phyloP scores from a whole-genome alignment of 495 filamentous ascomycete species.

The Neurospora tetrasperma region DNA sequence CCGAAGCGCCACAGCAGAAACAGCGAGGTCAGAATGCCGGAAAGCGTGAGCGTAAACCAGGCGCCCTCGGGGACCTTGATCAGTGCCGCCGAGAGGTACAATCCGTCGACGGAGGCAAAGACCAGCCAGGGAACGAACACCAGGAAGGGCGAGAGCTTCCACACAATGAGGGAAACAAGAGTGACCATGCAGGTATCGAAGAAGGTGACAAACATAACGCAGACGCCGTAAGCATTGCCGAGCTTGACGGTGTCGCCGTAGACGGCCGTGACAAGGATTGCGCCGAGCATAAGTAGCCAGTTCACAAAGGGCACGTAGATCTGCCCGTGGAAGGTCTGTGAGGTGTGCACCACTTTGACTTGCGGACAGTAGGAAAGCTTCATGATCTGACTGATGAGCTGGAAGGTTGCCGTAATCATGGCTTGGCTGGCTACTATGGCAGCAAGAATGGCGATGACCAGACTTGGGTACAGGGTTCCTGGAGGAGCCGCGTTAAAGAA shows the following conservation, averaged over 20 bases:
- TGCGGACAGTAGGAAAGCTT: slow-evolving; percentile 66
- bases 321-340: slow-evolving; percentile 55
- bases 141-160: slow-evolving; percentile 46
- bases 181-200: slow-evolving; percentile 63
- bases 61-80: slow-evolving; percentile 62
- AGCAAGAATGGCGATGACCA: slow-evolving; percentile 57
- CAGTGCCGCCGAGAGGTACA: slow-evolving; percentile 56
- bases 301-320: slow-evolving; percentile 63
- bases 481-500: slow-evolving; percentile 60
- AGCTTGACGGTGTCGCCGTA: slow-evolving; percentile 55
- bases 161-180: slow-evolving; percentile 56
- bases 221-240: slow-evolving; percentile 45
- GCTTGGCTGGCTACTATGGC: slow-evolving; percentile 70
- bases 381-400: slow-evolving; percentile 61
- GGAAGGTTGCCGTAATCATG: slow-evolving; percentile 65
- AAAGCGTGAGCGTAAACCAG: slow-evolving; percentile 64
- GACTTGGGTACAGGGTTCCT: slow-evolving; percentile 53
- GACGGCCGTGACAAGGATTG: slow-evolving; percentile 58
- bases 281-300: slow-evolving; percentile 66
- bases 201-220: slow-evolving; percentile 66
- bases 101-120: slow-evolving; percentile 51
- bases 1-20: slow-evolving; percentile 67
- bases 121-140: slow-evolving; percentile 52
- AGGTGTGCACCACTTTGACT: slow-evolving; percentile 58
- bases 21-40: slow-evolving; percentile 44